Conservation (phyloP, 805 yeast species). For the Metschnikowia santaceciliae region DNA sequence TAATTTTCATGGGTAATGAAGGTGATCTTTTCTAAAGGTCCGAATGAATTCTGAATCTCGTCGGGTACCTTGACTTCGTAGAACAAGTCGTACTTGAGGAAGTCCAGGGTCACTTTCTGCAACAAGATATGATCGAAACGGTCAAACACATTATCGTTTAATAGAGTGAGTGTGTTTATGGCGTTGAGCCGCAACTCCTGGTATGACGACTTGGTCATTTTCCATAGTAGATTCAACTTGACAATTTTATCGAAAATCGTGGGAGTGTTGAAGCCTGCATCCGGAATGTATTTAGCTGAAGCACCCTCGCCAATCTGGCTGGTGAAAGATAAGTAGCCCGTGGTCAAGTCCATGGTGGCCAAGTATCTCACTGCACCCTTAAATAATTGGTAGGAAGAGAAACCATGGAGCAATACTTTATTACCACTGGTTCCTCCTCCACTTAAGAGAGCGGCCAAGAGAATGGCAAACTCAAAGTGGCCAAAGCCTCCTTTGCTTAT, state of each 20-base stretch:
- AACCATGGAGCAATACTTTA: constrained; percentile 77
- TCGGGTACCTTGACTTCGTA: constrained; percentile 50
- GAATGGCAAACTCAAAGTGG: constrained; percentile 78
- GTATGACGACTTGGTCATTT: constrained; percentile 70
- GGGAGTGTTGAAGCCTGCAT: constrained; percentile 67
- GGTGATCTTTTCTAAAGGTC: constrained; percentile 68
- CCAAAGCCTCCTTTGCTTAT: constrained; percentile 81
- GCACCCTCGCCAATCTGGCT: constrained; percentile 47
- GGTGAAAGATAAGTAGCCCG: constrained; percentile 66
- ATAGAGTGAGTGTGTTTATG: constrained; percentile 55
- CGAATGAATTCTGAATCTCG: constrained; percentile 45
- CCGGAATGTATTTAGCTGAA: constrained; percentile 41
- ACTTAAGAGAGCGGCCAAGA: constrained; percentile 75
- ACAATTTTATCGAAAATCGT: constrained; percentile 71
- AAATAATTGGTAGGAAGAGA: constrained; percentile 88
- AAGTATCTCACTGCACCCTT: constrained; percentile 80
- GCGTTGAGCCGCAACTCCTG: constrained; percentile 62
- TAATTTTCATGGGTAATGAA: constrained; percentile 67
- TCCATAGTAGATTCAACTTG: constrained; percentile 77
- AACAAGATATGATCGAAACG: constrained; percentile 77
- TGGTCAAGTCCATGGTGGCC: constrained; percentile 68
- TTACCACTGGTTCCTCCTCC: constrained; percentile 81
- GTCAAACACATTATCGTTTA: constrained; percentile 79
- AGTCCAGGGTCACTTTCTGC: constrained; percentile 48
- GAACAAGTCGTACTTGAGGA: constrained; percentile 63